These are phyloP conservation scores for Fusarium beomiforme DNA, from an alignment of 2,329 filamentous ascomycete species.

Conservation along the genomic window DNA sequence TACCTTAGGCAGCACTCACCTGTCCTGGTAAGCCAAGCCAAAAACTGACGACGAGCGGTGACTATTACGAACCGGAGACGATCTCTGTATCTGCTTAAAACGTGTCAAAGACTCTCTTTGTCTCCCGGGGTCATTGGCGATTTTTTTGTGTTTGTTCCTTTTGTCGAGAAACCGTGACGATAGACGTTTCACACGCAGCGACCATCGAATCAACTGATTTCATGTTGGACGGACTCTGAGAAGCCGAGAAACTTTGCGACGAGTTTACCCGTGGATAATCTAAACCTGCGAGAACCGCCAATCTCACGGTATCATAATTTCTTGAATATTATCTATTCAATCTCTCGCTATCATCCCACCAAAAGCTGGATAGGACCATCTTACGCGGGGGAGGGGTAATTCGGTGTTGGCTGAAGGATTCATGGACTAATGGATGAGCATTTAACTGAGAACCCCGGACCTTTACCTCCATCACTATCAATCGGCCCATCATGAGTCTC, in stretches of 20 bases:
- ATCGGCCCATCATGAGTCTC: conserved; percentile 56
- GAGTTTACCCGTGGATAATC: not conserved
- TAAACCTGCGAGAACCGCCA: not conserved
- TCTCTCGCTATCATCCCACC: conserved; percentile 3
- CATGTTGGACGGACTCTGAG: conserved; percentile 19
- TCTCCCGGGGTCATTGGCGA: not conserved
- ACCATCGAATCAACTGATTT: conserved; percentile 7
- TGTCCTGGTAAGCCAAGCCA: conserved; percentile 34
- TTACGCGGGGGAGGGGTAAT: conserved; percentile 42
- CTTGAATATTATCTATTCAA: not conserved
- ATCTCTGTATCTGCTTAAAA: conserved; percentile 4
- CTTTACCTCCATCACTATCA: not conserved
- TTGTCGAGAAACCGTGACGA: conserved; percentile 14
- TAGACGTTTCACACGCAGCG: conserved; percentile 23
- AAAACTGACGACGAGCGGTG: conserved; percentile 32
- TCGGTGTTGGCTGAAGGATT: conserved; percentile 17
- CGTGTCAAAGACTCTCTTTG: not conserved
- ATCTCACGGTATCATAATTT: not conserved
- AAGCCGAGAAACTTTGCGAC: conserved; percentile 13
- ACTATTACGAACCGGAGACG: conserved; percentile 14
- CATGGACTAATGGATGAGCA: conserved; percentile 23
- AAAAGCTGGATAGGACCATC: conserved; percentile 14
- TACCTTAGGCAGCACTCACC: conserved; percentile 42
- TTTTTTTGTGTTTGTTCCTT: not conserved
- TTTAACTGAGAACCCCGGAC: conserved; percentile 9